These are phyloP conservation scores for Yamadazyma scolyti DNA, from an alignment of 805 yeast species.

Conservation along the genomic window DNA sequence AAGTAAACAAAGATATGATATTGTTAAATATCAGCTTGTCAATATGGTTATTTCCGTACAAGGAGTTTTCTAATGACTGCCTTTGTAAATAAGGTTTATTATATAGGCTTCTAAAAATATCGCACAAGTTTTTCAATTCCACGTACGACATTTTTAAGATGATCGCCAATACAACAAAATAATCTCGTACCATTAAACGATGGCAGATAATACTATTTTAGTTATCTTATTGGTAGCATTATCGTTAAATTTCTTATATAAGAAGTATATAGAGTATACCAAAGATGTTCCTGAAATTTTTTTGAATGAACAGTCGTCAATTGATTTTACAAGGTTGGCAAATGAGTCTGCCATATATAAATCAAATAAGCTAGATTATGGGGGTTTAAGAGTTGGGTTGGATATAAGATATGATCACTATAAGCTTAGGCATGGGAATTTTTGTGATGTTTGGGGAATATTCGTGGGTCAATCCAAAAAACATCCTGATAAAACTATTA, in stretches of 20 bases:
- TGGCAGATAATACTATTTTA: slow-evolving; percentile 10
- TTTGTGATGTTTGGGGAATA: slow-evolving; percentile 70
- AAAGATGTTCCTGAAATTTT: slow-evolving; percentile 59
- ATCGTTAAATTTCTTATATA: slow-evolving; percentile 16
- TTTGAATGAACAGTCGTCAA: slow-evolving; percentile 59
- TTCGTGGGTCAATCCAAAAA: slow-evolving; percentile 28
- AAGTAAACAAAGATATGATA: no score
- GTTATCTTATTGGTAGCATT: slow-evolving; percentile 18
- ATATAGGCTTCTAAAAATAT: no score
- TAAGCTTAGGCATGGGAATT: slow-evolving; percentile 67
- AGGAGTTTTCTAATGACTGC: no score
- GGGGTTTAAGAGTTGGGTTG: slow-evolving; percentile 68
- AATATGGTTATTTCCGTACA: no score
- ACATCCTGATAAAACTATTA: slow-evolving; percentile 5
- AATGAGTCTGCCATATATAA: slow-evolving; percentile 76
- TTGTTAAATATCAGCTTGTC: no score
- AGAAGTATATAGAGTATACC: slow-evolving; percentile 27
- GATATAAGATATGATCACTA: slow-evolving; percentile 60
- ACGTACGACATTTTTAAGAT: no score
- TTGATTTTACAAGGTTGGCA: slow-evolving; percentile 58
- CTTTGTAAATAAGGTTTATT: no score
- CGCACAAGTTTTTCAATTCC: no score
- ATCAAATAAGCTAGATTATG: slow-evolving; percentile 70
- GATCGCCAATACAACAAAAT: no score
- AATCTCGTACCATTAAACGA: no score